phyloP scores from a whole-genome alignment of 2,329 filamentous ascomycete genomes.

The Curvularia spicifera region DNA sequence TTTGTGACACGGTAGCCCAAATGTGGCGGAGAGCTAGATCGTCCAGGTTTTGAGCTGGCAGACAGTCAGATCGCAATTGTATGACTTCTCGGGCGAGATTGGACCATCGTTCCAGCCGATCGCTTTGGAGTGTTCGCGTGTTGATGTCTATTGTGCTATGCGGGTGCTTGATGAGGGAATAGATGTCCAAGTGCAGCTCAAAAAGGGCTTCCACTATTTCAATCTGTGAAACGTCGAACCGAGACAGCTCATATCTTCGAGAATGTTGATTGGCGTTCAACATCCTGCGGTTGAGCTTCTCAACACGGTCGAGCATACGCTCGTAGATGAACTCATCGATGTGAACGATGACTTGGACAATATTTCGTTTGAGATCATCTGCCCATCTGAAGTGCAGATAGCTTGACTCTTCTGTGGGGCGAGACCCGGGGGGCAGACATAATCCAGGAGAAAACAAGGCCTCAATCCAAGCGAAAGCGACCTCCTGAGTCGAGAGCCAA shows the following conservation, averaged over 20 bases:
- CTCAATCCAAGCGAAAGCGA: conserved; percentile 62
- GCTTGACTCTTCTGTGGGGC: conserved; percentile 48
- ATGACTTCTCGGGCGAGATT: conserved; percentile 63
- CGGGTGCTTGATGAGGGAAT: conserved; percentile 66
- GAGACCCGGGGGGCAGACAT: conserved; percentile 19
- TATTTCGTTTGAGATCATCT: conserved; percentile 60
- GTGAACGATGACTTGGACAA: conserved; percentile 60
- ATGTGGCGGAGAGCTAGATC: conserved; percentile 66
- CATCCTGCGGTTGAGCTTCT: conserved; percentile 35
- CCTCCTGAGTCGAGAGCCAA: conserved; percentile 59
- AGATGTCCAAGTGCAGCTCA: conserved; percentile 71
- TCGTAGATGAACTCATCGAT: conserved; percentile 62
- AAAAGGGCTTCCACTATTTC: conserved; percentile 67
- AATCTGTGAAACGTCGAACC: conserved; percentile 49
- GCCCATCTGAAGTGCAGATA: conserved; percentile 64
- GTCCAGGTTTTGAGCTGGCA: conserved; percentile 36
- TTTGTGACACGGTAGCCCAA: conserved; percentile 69
- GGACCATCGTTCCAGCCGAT: conserved; percentile 67
- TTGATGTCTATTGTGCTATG: conserved; percentile 61
- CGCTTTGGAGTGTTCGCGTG: conserved; percentile 61
- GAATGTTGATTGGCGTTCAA: conserved; percentile 29
- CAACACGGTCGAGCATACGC: conserved; percentile 47
- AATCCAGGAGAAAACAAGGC: conserved; percentile 55
- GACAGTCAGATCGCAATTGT: conserved; percentile 43
- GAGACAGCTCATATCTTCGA: conserved; percentile 28